Conservation (phyloP, 202 grass and related monocot genomes). For the Schoenoplectus triqueter region DNA sequence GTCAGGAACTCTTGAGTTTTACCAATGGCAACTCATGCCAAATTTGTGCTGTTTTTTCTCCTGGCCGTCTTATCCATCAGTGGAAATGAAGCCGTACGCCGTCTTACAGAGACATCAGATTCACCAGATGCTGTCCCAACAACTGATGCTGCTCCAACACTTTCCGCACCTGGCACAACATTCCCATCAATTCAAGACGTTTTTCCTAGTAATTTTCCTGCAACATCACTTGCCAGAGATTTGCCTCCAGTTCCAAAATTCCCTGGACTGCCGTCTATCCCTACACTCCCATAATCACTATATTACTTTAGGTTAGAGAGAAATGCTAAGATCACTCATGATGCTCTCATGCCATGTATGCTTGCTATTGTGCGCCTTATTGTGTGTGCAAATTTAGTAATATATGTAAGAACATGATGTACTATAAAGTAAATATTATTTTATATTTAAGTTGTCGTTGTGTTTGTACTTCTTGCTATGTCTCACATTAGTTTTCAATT, state of each 20-base stretch:
- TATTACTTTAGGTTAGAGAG: constrained; percentile 14
- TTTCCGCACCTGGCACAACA: neutral
- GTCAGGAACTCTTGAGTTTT: neutral
- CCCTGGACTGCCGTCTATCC: too few species aligned
- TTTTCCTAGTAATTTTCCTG: neutral
- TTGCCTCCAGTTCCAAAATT: too few species aligned
- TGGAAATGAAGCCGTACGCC: neutral
- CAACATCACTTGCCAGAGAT: too few species aligned
- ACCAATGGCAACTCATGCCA: constrained; percentile 26
- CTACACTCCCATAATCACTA: constrained; percentile 20
- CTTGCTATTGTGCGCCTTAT: neutral
- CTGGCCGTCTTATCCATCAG: constrained; percentile 12
- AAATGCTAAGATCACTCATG: neutral
- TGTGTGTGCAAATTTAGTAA: neutral
- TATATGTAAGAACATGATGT: neutral
- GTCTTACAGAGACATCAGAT: neutral
- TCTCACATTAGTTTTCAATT: neutral
- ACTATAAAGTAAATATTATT: neutral
- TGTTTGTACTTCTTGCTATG: neutral
- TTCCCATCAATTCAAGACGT: neutral
- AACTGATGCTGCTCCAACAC: neutral
- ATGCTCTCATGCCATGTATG: neutral
- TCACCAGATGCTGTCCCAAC: neutral
- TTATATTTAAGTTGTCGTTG: neutral
- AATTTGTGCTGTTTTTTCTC: neutral